Evolutionary conservation across 352 stramenopile species (phyloP).

Genomic region (Pythium utonaiense): DNA sequence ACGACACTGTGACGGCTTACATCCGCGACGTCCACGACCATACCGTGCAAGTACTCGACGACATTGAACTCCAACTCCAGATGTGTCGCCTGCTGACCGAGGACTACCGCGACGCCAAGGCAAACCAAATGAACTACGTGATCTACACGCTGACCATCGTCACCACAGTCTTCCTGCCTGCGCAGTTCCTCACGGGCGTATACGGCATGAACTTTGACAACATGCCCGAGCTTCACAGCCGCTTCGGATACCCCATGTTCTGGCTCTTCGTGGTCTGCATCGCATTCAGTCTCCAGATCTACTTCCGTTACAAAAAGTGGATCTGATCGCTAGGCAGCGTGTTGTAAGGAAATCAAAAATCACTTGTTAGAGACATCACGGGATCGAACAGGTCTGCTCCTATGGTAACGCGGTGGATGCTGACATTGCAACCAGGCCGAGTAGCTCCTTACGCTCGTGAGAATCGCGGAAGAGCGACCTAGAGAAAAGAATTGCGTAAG

Average conservation of each 20-base stretch:
- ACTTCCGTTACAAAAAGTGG: constrained; percentile 79
- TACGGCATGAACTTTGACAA: constrained; percentile 90
- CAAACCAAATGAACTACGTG: constrained; percentile 64
- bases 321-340: too few relatives aligned
- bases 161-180: constrained; percentile 76
- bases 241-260: constrained; percentile 80
- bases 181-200: constrained; percentile 84
- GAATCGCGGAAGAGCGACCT: constrained; percentile 69
- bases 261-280: constrained; percentile 62
- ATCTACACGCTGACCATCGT: constrained; percentile 82
- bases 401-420: neutral
- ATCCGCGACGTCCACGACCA: constrained; percentile 86
- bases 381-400: neutral
- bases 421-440: constrained; percentile 16
- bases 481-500: too few relatives aligned
- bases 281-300: constrained; percentile 36
- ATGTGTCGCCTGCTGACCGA: constrained; percentile 62
- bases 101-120: constrained; percentile 63
- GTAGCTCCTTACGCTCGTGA: constrained; percentile 42
- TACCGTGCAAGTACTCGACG: constrained; percentile 73
- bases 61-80: constrained; percentile 77
- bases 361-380: neutral
- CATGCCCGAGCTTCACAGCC: constrained; percentile 79
- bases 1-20: constrained; percentile 69
- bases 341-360: neutral